phyloP scores from a whole-genome alignment of 495 filamentous ascomycete genomes.

The Aspergillus diversus region DNA sequence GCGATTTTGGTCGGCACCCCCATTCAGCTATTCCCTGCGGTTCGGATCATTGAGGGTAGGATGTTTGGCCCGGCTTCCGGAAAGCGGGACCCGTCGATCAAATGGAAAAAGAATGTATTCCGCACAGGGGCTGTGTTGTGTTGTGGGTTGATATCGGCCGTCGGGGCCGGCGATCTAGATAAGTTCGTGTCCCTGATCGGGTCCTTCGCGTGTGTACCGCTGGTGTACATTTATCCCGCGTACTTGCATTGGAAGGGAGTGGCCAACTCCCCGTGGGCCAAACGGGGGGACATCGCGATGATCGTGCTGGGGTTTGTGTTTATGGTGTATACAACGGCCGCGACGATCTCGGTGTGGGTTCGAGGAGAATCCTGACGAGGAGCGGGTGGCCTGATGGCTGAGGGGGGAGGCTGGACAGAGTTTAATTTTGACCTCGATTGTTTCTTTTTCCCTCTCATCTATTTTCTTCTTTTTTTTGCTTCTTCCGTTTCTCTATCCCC shows the following conservation, averaged over 20 bases:
- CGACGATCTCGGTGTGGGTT: conserved; percentile 51
- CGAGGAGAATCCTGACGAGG: conserved; percentile 8
- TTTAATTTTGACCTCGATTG: no score
- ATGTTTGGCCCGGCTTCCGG: conserved; percentile 72
- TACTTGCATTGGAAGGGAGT: conserved; percentile 63
- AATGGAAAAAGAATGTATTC: conserved; percentile 95
- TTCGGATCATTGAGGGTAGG: conserved; percentile 63
- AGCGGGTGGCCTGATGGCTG: no score
- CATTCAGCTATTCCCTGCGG: conserved; percentile 92
- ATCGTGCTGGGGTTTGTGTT: conserved; percentile 58
- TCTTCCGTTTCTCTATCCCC: no score
- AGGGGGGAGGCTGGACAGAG: no score
- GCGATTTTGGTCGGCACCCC: conserved; percentile 89
- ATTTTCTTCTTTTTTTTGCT: no score
- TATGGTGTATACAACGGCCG: conserved; percentile 64
- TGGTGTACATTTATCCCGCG: conserved; percentile 92
- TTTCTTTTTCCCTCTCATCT: no score
- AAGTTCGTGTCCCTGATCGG: conserved; percentile 93
- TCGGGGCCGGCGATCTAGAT: conserved; percentile 83
- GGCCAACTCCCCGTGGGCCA: conserved; percentile 50
- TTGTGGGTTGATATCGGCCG: conserved; percentile 81
- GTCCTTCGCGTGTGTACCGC: conserved; percentile 89
- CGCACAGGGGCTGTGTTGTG: conserved; percentile 78
- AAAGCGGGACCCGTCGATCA: conserved; percentile 86
- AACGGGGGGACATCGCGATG: conserved; percentile 56